Percentiles rank a stretch among this genome's conserved stretches.
Conservation (phyloP, 2,329 filamentous ascomycete genomes). For the Fusarium algeriense region DNA sequence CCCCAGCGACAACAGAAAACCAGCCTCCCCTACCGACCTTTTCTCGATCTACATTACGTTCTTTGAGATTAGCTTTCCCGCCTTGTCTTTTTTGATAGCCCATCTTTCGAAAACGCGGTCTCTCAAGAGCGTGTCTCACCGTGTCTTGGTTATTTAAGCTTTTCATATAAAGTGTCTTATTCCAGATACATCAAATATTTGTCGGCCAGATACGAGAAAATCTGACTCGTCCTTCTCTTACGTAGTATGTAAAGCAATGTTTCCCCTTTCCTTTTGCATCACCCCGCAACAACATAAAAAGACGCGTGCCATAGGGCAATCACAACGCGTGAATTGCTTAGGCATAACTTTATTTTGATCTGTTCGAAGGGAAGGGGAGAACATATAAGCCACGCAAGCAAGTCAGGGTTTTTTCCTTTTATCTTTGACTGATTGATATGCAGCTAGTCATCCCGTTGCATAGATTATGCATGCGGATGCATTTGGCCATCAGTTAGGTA, state of each 20-base stretch:
- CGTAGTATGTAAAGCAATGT: conserved; percentile 11
- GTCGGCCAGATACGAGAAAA: conserved; percentile 30
- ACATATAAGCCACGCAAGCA: conserved; percentile 4
- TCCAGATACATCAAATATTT: conserved; percentile 2
- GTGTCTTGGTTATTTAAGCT: conserved; percentile 28
- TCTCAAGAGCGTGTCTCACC: conserved; percentile 21
- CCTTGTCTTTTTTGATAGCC: conserved; percentile 29
- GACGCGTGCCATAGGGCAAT: conserved; percentile 35
- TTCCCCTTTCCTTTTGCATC: conserved; percentile 32
- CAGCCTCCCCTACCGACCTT: conserved; percentile 34
- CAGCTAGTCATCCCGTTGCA: conserved; percentile 30
- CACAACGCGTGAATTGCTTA: conserved; percentile 31
- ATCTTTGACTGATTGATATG: conserved; percentile 3
- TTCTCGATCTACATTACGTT: conserved; percentile 17
- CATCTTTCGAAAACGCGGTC: conserved; percentile 19
- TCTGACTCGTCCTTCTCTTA: conserved; percentile 40
- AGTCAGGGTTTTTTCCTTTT: not conserved
- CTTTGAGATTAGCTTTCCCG: conserved; percentile 28
- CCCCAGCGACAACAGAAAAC: conserved; percentile 27
- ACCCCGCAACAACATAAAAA: conserved; percentile 42
- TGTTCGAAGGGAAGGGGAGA: not conserved
- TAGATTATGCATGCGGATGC: conserved; percentile 29
- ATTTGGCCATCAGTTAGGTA: conserved; percentile 10
- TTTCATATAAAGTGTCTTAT: conserved; percentile 26
- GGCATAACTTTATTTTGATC: conserved; percentile 27